Evolutionary conservation across 768 basidiomycete species (phyloP), one percentile per base, ranked within the genome.

Genomic region (Tephrocybe sp.): DNA sequence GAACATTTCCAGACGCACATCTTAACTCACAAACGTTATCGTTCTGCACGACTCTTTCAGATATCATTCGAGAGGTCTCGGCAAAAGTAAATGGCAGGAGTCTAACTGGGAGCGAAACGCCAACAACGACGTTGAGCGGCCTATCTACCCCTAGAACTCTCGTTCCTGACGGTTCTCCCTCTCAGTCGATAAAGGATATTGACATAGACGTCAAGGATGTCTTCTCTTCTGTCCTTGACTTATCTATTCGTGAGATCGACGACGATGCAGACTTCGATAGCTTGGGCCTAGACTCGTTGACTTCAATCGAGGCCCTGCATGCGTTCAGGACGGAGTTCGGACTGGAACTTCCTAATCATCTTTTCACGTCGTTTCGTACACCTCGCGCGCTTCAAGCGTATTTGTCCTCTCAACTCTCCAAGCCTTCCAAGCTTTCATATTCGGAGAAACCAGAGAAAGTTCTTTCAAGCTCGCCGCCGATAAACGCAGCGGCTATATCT

Each of bases 201-300:
- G 46, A 59, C 17, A 54, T 51, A 5, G 62, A 67, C 20, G 64
- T 80, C 4, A 72, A 70, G 16, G 49, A 44, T 4, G 59, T 79
- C 13, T 63, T 84, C 9, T 73, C 79, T 0, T 59, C 65, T 2
- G 72, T 79, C n/a, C 70, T 85, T 1, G 80, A 75, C 10, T 58
- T 80, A 45, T 59, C 65, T 10, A 23, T 55, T 16, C 57, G 64
- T 3, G 68, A 70, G 14, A 68, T 87, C 20, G 50, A 62, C 1
- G 79, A 79, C 23, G 74, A 76, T 14, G 60, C 65, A 0, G 73
- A 79, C 17, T 67, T 88, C 7, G 71, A 70, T 14, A 62, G 67
- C 0, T 68, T 86, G 12, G 85, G 86, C 3, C 64, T 87, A 17
- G 84, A 87, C 57, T 87, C 85, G 1, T 63, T 89, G 47, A 76